Evolutionary conservation across 176 grass and related monocot genomes (phyloP), one percentile per base, ranked within the genome.

Genomic region (Coix lacrymajobi): DNA sequence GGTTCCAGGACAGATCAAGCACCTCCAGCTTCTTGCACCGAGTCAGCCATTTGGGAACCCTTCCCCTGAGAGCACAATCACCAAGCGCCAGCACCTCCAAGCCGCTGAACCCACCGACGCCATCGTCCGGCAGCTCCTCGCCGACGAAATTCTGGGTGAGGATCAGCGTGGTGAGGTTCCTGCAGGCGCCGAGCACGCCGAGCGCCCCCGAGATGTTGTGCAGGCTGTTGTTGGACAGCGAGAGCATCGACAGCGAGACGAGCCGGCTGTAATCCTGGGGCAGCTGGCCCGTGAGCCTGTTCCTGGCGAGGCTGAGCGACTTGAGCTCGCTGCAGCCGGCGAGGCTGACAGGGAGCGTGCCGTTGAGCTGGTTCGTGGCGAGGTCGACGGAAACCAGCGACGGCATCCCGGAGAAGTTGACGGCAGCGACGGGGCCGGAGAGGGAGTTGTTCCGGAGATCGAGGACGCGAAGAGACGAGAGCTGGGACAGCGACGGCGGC

Each of bases 1-100:
- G 74, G 80, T 98, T 98, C 96, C 96, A 98, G 12, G 96, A 98
- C 87, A 98, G 82, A 93, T 98, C 96, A 57, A 98, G 84, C 61
- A 98, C 96, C 71, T 98, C 89, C 73, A 98, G 20, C 79, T 86
- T 98, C 85, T 82, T 85, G 81, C 92, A 98, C 1, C n/a, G 80
- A 56, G 79, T 7, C n/a, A 98, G 54, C 79, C 92, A 98, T 22
- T 68, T 67, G 0, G 92, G 92, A 82, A 98, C 34, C 73, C 54
- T 81, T 64, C 96, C 96, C 34, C 57, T 93, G 54, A 98, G 89
- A 32, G 81, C 90, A 69, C 92, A 98, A 45, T 95, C 90, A 22
- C 95, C 95, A 34, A 98, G 76, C 0, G 95, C 95, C 33, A 98
- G 67, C 69, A 98, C 91, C 86, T 93, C 84, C 44, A 98, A 87